phyloP scores from a whole-genome alignment of 2,329 filamentous ascomycete genomes.

The Pezicula carpinea region DNA sequence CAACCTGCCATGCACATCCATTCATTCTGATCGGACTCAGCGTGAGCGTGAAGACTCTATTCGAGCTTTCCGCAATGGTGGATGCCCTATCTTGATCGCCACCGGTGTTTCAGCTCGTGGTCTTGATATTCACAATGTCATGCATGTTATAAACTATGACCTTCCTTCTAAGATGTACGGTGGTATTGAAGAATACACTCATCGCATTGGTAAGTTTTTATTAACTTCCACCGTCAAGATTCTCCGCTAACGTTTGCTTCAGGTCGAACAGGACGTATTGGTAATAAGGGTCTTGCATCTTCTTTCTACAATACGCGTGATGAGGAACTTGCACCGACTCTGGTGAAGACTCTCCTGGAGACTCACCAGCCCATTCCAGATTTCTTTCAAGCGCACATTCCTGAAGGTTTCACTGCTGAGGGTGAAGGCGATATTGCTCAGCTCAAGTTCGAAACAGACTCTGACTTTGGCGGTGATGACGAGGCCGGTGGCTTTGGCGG shows the following conservation, averaged over 20 bases:
- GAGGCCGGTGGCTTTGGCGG: constrained; percentile 8
- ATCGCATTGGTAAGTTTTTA: constrained; percentile 73
- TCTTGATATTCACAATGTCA: constrained; percentile 80
- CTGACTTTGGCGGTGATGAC: constrained; percentile 18
- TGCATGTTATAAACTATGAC: constrained; percentile 92
- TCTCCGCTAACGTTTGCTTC: constrained; percentile 10
- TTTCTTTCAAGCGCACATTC: constrained; percentile 65
- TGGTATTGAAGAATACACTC: constrained; percentile 91
- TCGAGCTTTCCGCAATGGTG: constrained; percentile 74
- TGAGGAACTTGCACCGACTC: constrained; percentile 63
- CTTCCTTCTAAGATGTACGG: constrained; percentile 69
- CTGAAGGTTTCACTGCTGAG: constrained; percentile 41
- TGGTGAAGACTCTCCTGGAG: constrained; percentile 81
- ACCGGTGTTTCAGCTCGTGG: constrained; percentile 86
- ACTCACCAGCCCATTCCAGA: constrained; percentile 74
- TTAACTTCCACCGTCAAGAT: background rate
- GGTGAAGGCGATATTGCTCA: constrained; percentile 20
- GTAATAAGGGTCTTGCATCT: constrained; percentile 77
- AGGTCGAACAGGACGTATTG: constrained; percentile 93
- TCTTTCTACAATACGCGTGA: constrained; percentile 85
- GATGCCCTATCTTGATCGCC: constrained; percentile 74
- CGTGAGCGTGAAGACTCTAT: constrained; percentile 88
- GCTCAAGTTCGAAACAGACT: constrained; percentile 23
- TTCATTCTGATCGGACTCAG: constrained; percentile 84
- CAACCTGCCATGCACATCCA: constrained; percentile 76